Evolutionary conservation across 2,329 filamentous ascomycete genomes (phyloP), one percentile per base, ranked within the genome.

Genomic region (Berkeleyomyces basicola): DNA sequence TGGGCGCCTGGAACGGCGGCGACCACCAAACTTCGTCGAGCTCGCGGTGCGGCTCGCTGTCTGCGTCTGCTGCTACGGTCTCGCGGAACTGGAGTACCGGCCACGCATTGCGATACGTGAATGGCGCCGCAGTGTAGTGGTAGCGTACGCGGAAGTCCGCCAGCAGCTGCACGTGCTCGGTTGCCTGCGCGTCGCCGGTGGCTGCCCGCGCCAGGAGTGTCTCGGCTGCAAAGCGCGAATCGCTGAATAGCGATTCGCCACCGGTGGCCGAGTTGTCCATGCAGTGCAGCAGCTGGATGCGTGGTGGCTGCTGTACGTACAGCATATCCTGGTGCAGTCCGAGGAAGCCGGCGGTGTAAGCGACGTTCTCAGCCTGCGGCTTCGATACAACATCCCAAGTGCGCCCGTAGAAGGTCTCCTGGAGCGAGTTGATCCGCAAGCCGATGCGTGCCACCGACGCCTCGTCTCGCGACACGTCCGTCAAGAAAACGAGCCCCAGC

Each of bases 261-360:
- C 92, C 92, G 0, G 79, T 75, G 67, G 84, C 86, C 1, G 84
- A 86, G 69, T 95, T 95, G 66, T 87, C 81, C 49, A 97, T 78
- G 70, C 90, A 96, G 74, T 97, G 93, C 3, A 97, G 82, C 33
- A 97, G 77, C 73, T 99, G 92, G 60, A 93, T 82, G 40, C 85
- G 83, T 0, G 92, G 92, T 2, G 88, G 84, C 59, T 88, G 82
- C 11, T 80, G 75, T 73, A 93, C 86, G 74, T 97, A 97, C 62
- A 96, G 79, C 47, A 97, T 79, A 71, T 97, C 93, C 82, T 96
- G 93, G 74, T 99, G 93, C 58, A 96, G 84, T 14, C 88, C 88
- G 1, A 97, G 82, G 69, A 85, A 85, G 58, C 85, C 80, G 69
- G 81, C 85, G 0, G 92, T 96, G 74, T 97, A 90, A 7, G 93